phyloP scores from a whole-genome alignment of 768 basidiomycete genomes.

The Termitomyces sp. region DNA sequence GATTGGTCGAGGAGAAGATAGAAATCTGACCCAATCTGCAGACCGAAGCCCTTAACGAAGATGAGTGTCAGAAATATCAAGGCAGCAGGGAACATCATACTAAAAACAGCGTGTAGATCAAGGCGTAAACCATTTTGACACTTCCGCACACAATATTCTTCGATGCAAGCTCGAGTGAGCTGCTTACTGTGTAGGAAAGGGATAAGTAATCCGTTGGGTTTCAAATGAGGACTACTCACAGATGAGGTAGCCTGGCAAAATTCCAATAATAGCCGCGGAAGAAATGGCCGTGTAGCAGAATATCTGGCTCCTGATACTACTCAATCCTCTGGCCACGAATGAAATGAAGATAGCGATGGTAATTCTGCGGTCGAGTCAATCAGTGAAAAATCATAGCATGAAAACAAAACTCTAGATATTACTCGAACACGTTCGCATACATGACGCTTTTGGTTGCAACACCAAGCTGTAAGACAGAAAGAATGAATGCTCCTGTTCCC shows the following conservation, averaged over 20 bases:
- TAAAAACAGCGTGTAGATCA: conserved; percentile 80
- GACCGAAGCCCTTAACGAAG: conserved; percentile 57
- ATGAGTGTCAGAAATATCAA: neutral
- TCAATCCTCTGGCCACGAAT: conserved; percentile 74
- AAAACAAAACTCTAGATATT: neutral
- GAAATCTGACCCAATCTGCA: conserved; percentile 80
- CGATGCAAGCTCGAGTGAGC: conserved; percentile 78
- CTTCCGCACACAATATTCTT: conserved; percentile 83
- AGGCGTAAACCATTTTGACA: conserved; percentile 85
- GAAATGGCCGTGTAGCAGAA: conserved; percentile 94
- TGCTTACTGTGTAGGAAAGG: conserved; percentile 45
- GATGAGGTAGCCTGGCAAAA: conserved; percentile 86
- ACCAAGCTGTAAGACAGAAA: conserved; percentile 66
- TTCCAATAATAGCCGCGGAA: conserved; percentile 80
- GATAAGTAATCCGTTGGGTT: neutral
- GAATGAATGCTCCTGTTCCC: conserved; percentile 58
- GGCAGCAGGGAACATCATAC: conserved; percentile 19
- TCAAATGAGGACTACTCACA: conserved; percentile 33
- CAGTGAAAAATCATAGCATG: conserved; percentile 19
- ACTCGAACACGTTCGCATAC: conserved; percentile 94
- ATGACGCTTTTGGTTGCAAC: conserved; percentile 72
- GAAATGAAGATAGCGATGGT: conserved; percentile 79
- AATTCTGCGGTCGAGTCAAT: conserved; percentile 43
- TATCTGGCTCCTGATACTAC: conserved; percentile 66
- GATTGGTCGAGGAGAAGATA: conserved; percentile 64